A percentile compares a stretch with the other conserved stretches of the same genome.
Evolutionary conservation across 306 rosid species (phyloP).

Genomic region (Prunus kanzakura): DNA sequence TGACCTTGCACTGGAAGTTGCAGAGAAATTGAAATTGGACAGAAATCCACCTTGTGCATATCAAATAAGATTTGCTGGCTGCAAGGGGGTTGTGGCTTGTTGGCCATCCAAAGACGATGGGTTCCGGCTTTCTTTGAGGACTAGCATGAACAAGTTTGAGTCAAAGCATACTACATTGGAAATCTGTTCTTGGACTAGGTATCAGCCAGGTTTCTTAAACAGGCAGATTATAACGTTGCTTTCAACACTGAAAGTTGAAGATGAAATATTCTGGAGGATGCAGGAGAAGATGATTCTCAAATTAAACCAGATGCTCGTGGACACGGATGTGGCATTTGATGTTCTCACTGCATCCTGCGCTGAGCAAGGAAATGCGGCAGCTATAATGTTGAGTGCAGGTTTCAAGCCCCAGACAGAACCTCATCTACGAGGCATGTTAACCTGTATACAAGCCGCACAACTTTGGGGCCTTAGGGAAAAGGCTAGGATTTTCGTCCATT

Average conservation of each 20-base stretch:
- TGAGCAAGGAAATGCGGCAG: conserved; percentile 78
- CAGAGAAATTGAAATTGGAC: conserved; percentile 63
- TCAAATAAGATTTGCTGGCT: conserved; percentile 90
- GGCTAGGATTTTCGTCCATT: conserved; percentile 73
- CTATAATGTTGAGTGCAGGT: conserved; percentile 92
- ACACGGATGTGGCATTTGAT: conserved; percentile 63
- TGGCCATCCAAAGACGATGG: conserved; percentile 72
- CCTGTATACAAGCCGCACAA: conserved; percentile 72
- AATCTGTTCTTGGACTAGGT: conserved; percentile 87
- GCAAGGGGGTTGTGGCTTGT: conserved; percentile 80
- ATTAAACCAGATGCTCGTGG: conserved; percentile 54
- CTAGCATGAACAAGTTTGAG: conserved; percentile 66
- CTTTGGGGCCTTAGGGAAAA: conserved; percentile 88
- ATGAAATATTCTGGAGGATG: conserved; percentile 70
- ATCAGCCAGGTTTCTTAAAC: conserved; percentile 87
- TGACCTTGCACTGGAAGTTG: conserved; percentile 79
- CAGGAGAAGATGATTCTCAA: conserved; percentile 70
- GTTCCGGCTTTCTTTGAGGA: conserved; percentile 58
- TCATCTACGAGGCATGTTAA: conserved; percentile 79
- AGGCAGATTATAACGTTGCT: conserved; percentile 79
- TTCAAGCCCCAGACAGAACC: conserved; percentile 80
- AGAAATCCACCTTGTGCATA: conserved; percentile 60
- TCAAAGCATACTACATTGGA: conserved; percentile 60
- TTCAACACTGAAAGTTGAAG: conserved; percentile 57
- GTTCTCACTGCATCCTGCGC: conserved; percentile 80